Conservation (phyloP, 176 grass and related monocot genomes). For the Aegilops longissima region DNA sequence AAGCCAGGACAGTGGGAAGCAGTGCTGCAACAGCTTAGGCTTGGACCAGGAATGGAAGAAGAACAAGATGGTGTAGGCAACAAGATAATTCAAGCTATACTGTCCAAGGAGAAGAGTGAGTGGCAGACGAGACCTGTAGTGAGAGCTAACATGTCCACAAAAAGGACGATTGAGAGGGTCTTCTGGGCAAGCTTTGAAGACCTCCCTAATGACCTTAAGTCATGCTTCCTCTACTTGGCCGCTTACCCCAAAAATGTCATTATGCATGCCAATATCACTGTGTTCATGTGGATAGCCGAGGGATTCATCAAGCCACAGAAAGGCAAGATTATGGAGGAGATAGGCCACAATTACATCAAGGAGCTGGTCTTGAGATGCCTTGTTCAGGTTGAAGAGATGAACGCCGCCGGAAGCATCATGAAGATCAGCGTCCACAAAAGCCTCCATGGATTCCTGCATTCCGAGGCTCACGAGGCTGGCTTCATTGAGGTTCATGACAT, state of each 20-base stretch:
- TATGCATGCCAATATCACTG: neutral
- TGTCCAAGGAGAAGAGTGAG: too few species aligned
- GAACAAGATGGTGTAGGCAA: neutral
- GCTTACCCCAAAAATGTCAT: neutral
- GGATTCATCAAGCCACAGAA: constrained; percentile 25
- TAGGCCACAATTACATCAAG: neutral
- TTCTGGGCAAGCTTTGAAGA: constrained; percentile 13
- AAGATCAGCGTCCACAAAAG: neutral
- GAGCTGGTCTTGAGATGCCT: neutral
- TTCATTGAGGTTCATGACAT: constrained; percentile 13
- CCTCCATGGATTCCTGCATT: constrained; percentile 1
- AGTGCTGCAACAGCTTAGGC: neutral
- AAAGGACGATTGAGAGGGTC: neutral
- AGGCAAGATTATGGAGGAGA: constrained; percentile 4
- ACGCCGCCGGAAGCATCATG: neutral
- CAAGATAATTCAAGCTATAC: too few species aligned
- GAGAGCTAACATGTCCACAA: neutral
- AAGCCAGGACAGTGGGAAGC: neutral
- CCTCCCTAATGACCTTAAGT: constrained; percentile 13
- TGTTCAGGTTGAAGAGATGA: neutral
- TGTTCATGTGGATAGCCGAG: constrained; percentile 6
- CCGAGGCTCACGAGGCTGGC: constrained; percentile 12
- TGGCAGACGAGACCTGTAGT: neutral
- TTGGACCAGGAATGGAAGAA: neutral
- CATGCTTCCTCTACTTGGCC: constrained; percentile 14